Evolutionary conservation across 495 filamentous ascomycete genomes (phyloP).

Genomic region (Penicillium nucicola): DNA sequence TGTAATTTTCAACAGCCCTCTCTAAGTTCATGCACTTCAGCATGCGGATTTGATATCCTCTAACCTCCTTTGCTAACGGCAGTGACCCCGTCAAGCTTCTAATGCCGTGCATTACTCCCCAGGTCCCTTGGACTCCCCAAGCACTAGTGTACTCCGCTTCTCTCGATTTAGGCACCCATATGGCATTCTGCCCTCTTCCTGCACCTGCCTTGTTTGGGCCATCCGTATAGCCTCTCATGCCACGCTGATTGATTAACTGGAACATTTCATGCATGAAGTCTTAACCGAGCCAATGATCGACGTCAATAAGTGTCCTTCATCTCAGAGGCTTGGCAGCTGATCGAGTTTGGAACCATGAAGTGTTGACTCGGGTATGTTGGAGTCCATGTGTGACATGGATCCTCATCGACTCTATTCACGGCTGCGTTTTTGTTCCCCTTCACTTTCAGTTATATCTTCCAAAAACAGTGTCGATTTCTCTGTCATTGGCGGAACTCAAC

Average conservation of each 20-base stretch:
- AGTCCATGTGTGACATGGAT: background rate
- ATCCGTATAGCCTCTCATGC: background rate
- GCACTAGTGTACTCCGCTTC: too few species aligned
- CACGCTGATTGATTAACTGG: background rate
- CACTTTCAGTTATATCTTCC: too few species aligned
- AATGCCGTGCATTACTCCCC: background rate
- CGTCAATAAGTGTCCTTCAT: background rate
- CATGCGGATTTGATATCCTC: background rate
- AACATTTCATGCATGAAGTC: background rate
- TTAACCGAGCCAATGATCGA: slow-evolving; percentile 1
- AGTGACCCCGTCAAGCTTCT: background rate
- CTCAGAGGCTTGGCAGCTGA: background rate
- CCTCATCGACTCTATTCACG: too few species aligned
- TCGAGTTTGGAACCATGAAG: background rate
- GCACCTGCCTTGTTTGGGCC: background rate
- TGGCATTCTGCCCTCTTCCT: background rate
- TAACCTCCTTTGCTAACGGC: background rate
- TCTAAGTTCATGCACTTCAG: too few species aligned
- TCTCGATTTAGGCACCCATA: background rate
- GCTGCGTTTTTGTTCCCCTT: too few species aligned
- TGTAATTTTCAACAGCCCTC: too few species aligned
- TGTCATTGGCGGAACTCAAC: too few species aligned
- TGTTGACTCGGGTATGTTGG: too few species aligned
- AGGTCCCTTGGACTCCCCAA: background rate
- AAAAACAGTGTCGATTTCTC: too few species aligned